Conservation (phyloP, 139 green algal genomes). For the Chlamydomonas urium region DNA sequence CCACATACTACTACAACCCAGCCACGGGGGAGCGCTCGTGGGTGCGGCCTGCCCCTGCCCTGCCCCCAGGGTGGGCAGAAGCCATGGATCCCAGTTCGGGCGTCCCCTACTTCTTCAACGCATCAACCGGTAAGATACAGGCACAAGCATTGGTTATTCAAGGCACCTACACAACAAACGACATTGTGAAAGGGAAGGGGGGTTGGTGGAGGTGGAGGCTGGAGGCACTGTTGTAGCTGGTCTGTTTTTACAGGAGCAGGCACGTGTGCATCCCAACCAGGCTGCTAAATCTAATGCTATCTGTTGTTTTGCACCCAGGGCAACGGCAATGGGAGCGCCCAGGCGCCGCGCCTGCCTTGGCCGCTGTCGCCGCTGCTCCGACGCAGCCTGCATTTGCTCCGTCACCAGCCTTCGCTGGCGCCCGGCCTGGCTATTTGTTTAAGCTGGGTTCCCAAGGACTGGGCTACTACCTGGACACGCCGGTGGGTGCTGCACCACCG, state of each 20-base stretch:
- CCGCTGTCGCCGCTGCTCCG: neutral
- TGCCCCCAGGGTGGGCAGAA: slow-evolving; percentile 57
- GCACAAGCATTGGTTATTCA: neutral
- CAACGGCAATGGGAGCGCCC: slow-evolving; percentile 28
- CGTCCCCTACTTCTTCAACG: slow-evolving; percentile 49
- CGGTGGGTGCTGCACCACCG: neutral
- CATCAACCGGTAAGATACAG: slow-evolving; percentile 24
- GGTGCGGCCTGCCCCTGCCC: slow-evolving; percentile 25
- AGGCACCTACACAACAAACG: too few relatives aligned
- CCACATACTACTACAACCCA: slow-evolving; percentile 53
- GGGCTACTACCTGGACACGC: slow-evolving; percentile 37
- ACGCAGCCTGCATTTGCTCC: neutral
- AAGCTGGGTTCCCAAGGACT: slow-evolving; percentile 43
- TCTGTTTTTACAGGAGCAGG: neutral
- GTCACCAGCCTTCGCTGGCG: slow-evolving; percentile 44
- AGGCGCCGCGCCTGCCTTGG: neutral
- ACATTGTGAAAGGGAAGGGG: too few relatives aligned
- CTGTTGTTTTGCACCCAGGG: neutral
- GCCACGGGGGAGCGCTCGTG: slow-evolving; percentile 50
- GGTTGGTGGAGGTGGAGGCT: too few relatives aligned
- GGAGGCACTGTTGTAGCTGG: neutral
- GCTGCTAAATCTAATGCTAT: neutral
- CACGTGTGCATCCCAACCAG: neutral
- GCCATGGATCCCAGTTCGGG: slow-evolving; percentile 38
- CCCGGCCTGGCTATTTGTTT: slow-evolving; percentile 59